These are phyloP conservation scores for Fallopia convolvulus DNA, from an alignment of 148 eudicot genomes.

Conservation along the genomic window DNA sequence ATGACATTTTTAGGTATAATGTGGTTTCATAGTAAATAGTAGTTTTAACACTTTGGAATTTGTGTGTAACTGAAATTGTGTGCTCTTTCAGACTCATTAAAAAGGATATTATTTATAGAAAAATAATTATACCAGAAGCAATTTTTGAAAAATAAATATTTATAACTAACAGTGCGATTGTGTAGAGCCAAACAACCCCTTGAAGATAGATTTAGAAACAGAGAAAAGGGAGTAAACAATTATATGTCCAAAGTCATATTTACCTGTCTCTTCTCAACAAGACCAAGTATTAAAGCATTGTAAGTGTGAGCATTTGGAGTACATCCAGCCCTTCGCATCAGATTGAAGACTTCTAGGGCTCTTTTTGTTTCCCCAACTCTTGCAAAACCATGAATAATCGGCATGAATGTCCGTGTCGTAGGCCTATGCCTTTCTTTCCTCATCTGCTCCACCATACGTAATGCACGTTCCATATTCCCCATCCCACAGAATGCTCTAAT, in stretches of 20 bases:
- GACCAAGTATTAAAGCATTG: slow-evolving; percentile 79
- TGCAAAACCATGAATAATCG: slow-evolving; percentile 82
- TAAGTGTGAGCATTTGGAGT: slow-evolving; percentile 75
- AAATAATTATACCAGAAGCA: too few relatives aligned
- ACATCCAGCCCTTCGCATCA: slow-evolving; percentile 96
- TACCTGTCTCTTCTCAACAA: slow-evolving; percentile 91
- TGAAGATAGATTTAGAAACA: neutral
- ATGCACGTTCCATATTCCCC: slow-evolving; percentile 90
- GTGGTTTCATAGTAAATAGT: too few relatives aligned
- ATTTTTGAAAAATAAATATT: too few relatives aligned
- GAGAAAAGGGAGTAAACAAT: neutral
- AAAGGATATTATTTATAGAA: too few relatives aligned
- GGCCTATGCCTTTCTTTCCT: slow-evolving; percentile 66
- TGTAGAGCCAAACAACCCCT: too few relatives aligned
- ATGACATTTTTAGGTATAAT: too few relatives aligned
- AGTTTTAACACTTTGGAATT: too few relatives aligned
- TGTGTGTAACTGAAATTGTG: too few relatives aligned
- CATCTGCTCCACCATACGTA: slow-evolving; percentile 81
- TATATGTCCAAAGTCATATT: slow-evolving; percentile 11
- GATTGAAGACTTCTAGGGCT: slow-evolving; percentile 76
- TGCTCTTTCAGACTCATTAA: too few relatives aligned
- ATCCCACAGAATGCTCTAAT: slow-evolving; percentile 82
- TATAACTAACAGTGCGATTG: too few relatives aligned
- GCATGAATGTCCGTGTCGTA: slow-evolving; percentile 77
- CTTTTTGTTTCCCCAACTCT: slow-evolving; percentile 71